Base-by-base conservation (phyloP, 305 asterid species). In the Rubia peregrina region DNA sequence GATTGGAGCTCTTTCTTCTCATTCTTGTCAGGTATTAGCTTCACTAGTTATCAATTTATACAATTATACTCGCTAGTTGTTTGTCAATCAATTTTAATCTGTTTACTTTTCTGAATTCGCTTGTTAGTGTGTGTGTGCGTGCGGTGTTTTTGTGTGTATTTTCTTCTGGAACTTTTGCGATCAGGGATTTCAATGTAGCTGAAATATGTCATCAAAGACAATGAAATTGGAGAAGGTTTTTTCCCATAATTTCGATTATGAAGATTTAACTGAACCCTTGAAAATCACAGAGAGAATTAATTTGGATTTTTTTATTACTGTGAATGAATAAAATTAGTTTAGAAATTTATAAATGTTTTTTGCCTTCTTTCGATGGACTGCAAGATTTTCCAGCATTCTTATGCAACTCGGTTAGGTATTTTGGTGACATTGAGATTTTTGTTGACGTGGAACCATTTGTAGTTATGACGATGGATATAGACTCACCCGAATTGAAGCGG, bases 391-490 rank as follows among this genome's bases (percentile, higher is more conserved):
- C 17, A 19, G 22, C 16, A 38, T 57, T 46, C 0, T 36, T 30
- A 1, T n/a, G 21, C n/a, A 41, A n/a, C 40, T 9, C 1, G 9
- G 2, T 22, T n/a, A 17, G 48, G 48, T 16, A 6, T 13, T 14
- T 46, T 10, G 53, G 53, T 10, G 53, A 46, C 4, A 12, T 9
- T 56, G 12, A 56, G 64, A 26, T 59, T 22, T 16, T 40, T 59
- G 3, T n/a, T 7, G 36, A 51, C 17, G 17, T 16, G 71, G 63
- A 9, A 51, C 49, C 7, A 9, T 9, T 9, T 17, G 33, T 3
- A 30, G 36, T 51, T 41, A 64, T 65, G 71, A 60, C 62, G 46
- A 84, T 83, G 92, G 89, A 82, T 72, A 80, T 75, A 2, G 85
- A 85, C 44, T 57, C 70, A 71, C 74, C 79, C 64, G 84, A 82